Conservation (phyloP, 2,329 filamentous ascomycete genomes). For the Apiospora arundinis region DNA sequence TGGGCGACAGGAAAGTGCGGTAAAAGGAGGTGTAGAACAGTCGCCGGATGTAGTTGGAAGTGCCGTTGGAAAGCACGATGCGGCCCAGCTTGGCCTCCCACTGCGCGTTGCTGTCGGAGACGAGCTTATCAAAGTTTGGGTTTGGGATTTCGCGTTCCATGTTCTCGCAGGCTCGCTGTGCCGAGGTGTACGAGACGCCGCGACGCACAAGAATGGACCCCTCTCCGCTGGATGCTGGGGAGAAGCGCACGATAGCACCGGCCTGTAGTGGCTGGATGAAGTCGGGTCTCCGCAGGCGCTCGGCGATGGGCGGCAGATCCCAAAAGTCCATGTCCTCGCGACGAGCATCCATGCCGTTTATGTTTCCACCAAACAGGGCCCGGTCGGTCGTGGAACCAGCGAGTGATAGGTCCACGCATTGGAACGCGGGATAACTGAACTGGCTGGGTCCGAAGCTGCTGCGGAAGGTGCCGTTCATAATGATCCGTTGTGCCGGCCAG, state of each 20-base stretch:
- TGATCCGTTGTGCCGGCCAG: background rate
- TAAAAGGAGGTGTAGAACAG: constrained; percentile 15
- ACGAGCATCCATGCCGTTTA: background rate
- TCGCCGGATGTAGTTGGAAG: background rate
- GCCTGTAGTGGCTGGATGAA: constrained; percentile 1
- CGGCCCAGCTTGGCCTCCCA: constrained; percentile 16
- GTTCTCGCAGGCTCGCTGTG: constrained; percentile 7
- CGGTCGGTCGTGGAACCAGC: background rate
- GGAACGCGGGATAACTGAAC: background rate
- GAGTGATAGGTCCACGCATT: background rate
- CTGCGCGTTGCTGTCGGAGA: background rate
- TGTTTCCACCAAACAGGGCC: background rate
- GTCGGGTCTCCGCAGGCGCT: background rate
- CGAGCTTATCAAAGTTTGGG: constrained; percentile 2
- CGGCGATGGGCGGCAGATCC: background rate
- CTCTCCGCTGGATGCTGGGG: background rate
- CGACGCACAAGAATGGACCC: background rate
- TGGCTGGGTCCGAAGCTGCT: constrained; percentile 15
- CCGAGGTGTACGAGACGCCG: constrained; percentile 4
- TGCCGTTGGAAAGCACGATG: background rate
- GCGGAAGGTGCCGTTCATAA: constrained; percentile 19
- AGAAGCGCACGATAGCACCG: constrained; percentile 5
- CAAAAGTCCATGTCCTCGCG: constrained; percentile 11
- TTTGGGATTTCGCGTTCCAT: constrained; percentile 12
- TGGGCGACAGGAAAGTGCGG: constrained; percentile 17